A percentile compares a stretch with the other conserved stretches of the same genome.
phyloP scores from a whole-genome alignment of 2,329 filamentous ascomycete genomes.

The Trichoderma sp. region DNA sequence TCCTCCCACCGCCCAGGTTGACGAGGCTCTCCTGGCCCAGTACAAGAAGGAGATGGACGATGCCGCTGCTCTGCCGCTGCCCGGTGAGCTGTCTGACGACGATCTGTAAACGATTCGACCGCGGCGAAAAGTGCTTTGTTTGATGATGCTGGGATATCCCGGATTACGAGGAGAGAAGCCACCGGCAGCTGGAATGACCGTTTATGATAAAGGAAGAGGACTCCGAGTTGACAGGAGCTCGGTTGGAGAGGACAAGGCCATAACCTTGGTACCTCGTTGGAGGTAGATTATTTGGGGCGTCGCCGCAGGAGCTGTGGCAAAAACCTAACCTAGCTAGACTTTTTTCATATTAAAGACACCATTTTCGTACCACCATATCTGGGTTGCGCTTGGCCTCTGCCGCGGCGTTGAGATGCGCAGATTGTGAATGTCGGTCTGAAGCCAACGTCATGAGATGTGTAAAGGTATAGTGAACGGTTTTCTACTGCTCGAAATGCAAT shows the following conservation, averaged over 20 bases:
- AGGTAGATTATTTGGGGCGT: conserved; percentile 40
- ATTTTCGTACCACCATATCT: conserved; percentile 28
- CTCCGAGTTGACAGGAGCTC: conserved; percentile 43
- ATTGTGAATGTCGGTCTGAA: no score
- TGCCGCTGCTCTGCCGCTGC: conserved; percentile 81
- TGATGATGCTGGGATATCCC: conserved; percentile 27
- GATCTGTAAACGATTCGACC: conserved; percentile 54
- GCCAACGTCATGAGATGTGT: not conserved
- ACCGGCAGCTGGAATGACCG: conserved; percentile 42
- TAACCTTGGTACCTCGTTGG: conserved; percentile 38
- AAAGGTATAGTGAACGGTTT: no score
- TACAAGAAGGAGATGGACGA: conserved; percentile 88
- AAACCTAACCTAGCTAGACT: conserved; percentile 43
- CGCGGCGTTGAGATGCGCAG: not conserved
- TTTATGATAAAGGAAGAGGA: conserved; percentile 43
- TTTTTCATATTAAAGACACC: conserved; percentile 36
- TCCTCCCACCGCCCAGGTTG: conserved; percentile 87
- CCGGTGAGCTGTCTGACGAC: conserved; percentile 87
- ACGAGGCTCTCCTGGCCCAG: conserved; percentile 76
- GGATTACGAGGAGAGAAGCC: conserved; percentile 16
- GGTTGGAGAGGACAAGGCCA: conserved; percentile 40
- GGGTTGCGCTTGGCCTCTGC: not conserved
- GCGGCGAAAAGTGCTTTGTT: conserved; percentile 34
- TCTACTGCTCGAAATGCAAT: no score
- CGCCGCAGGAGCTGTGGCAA: conserved; percentile 38